These are phyloP conservation scores for Citrus glauca DNA, from an alignment of 345 rosid species.

Conservation along the genomic window DNA sequence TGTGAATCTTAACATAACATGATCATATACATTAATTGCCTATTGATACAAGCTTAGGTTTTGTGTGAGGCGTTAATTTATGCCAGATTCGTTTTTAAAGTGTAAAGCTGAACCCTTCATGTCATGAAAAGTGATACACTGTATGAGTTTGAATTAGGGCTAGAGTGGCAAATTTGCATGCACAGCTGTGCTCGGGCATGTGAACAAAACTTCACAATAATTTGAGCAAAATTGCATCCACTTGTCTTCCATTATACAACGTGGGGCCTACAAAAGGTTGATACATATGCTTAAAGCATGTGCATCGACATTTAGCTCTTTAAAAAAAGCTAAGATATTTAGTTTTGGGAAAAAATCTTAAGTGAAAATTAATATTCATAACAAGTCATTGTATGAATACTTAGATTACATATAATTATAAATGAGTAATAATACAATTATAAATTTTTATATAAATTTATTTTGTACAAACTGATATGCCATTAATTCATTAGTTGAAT, in stretches of 20 bases:
- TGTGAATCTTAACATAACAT: too few species aligned
- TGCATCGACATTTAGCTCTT: background rate
- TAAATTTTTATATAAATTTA: too few species aligned
- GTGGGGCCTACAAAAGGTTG: background rate
- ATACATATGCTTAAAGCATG: slow-evolving; percentile 9
- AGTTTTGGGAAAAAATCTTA: background rate
- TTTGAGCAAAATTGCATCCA: background rate
- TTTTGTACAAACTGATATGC: too few species aligned
- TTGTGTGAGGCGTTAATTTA: background rate
- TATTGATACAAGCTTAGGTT: background rate
- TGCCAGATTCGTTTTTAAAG: background rate
- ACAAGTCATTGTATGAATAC: too few species aligned
- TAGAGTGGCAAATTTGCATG: background rate
- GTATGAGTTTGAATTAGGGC: background rate
- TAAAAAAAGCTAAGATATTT: background rate
- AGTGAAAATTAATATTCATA: too few species aligned
- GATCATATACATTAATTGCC: too few species aligned
- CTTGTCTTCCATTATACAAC: background rate
- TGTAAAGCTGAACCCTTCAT: background rate
- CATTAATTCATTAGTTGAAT: too few species aligned
- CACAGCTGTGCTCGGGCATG: slow-evolving; percentile 1
- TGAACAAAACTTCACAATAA: slow-evolving; percentile 7
- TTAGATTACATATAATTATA: background rate
- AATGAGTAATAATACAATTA: too few species aligned
- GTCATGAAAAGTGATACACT: background rate